A percentile compares a stretch with the other conserved stretches of the same genome.
phyloP scores from a whole-genome alignment of 768 basidiomycete species.

The Lentinus brumalis region DNA sequence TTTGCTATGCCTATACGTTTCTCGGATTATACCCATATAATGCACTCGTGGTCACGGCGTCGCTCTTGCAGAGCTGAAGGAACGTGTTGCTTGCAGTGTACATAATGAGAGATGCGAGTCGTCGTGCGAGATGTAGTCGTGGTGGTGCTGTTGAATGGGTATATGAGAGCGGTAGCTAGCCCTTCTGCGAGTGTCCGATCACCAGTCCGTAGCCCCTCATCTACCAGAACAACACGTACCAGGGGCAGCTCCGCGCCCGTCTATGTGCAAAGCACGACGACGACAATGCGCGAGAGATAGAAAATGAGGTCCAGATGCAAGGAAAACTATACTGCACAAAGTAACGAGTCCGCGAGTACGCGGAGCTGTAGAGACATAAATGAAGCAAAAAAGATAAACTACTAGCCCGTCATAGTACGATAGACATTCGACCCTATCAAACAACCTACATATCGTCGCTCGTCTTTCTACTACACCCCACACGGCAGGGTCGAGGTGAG shows the following conservation, averaged over 20 bases:
- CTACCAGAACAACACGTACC: neutral
- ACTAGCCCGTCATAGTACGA: conserved; percentile 6
- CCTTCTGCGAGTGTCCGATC: conserved; percentile 4
- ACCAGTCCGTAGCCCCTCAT: neutral
- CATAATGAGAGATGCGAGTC: neutral
- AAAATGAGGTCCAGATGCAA: neutral
- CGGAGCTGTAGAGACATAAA: neutral
- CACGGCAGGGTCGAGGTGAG: neutral
- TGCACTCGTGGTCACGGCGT: too few species aligned
- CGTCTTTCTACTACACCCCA: neutral
- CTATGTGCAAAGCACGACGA: neutral
- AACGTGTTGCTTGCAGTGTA: neutral
- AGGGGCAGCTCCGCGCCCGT: neutral
- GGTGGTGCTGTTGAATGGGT: neutral
- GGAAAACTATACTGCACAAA: conserved; percentile 15
- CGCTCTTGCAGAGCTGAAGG: too few species aligned
- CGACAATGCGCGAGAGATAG: neutral
- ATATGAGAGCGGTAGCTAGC: neutral
- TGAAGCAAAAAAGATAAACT: neutral
- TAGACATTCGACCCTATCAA: neutral
- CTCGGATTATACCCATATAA: too few species aligned
- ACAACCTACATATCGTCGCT: conserved; percentile 12
- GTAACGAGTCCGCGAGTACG: neutral
- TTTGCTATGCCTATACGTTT: too few species aligned
- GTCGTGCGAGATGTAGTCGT: neutral